Conservation (phyloP, 202 grass and related monocot genomes). For the Panicum hallii region DNA sequence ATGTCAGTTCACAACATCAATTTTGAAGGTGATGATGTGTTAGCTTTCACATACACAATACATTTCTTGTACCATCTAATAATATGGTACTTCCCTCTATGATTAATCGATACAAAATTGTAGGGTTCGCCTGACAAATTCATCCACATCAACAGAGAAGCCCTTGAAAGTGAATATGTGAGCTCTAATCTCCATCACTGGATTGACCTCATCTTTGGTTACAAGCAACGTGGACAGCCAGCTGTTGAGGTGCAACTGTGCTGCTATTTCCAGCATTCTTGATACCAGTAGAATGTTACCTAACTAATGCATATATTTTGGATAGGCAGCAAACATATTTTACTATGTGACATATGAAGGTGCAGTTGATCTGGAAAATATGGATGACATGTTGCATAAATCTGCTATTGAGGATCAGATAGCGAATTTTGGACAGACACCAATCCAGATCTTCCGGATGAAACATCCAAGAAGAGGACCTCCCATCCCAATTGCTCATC, state of each 20-base stretch:
- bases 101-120: constrained; percentile 42
- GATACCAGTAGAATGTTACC: constrained; percentile 14
- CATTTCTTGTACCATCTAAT: constrained; percentile 25
- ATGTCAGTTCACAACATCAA: constrained; percentile 21
- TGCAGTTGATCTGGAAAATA: constrained; percentile 97
- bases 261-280: constrained; percentile 77
- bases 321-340: constrained; percentile 97
- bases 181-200: constrained; percentile 97
- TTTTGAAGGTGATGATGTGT: not conserved
- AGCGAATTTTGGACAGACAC: constrained; percentile 99
- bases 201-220: constrained; percentile 98
- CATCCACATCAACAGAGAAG: constrained; percentile 88
- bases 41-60: constrained; percentile 29
- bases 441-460: constrained; percentile 92
- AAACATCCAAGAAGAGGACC: constrained; percentile 97
- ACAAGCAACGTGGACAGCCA: constrained; percentile 97
- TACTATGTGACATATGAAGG: constrained; percentile 98
- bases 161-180: constrained; percentile 98
- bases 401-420: constrained; percentile 99
- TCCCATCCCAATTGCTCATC: constrained; percentile 91
- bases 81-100: constrained; percentile 33
- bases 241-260: constrained; percentile 78
- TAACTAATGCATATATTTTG: constrained; percentile 34
- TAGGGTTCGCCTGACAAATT: constrained; percentile 89
- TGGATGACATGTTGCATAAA: constrained; percentile 98